phyloP scores from a whole-genome alignment of 1,139 yeast species.

The Chernovozyma aurita region DNA sequence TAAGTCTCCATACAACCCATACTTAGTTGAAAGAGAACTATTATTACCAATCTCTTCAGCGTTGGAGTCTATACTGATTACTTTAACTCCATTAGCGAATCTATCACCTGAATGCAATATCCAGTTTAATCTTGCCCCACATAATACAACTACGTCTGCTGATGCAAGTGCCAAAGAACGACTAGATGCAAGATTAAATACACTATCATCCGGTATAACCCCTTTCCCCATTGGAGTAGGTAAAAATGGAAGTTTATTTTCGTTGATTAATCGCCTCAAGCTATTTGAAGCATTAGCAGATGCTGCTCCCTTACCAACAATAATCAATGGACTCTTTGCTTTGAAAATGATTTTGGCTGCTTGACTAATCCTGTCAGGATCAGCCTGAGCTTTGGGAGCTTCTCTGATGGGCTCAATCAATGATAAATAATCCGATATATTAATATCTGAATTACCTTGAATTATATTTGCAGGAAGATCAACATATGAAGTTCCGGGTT shows the following conservation, averaged over 20 bases:
- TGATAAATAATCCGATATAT: background rate
- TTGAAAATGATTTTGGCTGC: constrained; percentile 26
- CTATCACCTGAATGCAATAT: constrained; percentile 60
- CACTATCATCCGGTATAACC: constrained; percentile 47
- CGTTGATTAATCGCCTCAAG: constrained; percentile 33
- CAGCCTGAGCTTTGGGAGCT: constrained; percentile 36
- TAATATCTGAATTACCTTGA: constrained; percentile 19
- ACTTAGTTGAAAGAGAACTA: constrained; percentile 20
- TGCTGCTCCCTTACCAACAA: constrained; percentile 64
- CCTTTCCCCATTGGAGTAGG: constrained; percentile 79
- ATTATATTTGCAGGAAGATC: constrained; percentile 63
- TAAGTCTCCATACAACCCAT: constrained; percentile 51
- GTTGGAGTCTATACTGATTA: constrained; percentile 53
- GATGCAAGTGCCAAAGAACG: constrained; percentile 49
- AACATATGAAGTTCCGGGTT: constrained; percentile 55
- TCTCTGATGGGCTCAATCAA: background rate
- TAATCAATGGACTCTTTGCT: constrained; percentile 46
- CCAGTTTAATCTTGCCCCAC: constrained; percentile 68
- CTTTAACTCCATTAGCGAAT: constrained; percentile 36
- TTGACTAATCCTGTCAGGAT: constrained; percentile 25
- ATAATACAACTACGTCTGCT: constrained; percentile 52
- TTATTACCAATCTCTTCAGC: constrained; percentile 51
- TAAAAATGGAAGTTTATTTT: constrained; percentile 46
- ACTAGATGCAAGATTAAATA: constrained; percentile 52
- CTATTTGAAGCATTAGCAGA: constrained; percentile 34